phyloP scores from a whole-genome alignment of 2,329 filamentous ascomycete species.

The Escovopsis sp. region DNA sequence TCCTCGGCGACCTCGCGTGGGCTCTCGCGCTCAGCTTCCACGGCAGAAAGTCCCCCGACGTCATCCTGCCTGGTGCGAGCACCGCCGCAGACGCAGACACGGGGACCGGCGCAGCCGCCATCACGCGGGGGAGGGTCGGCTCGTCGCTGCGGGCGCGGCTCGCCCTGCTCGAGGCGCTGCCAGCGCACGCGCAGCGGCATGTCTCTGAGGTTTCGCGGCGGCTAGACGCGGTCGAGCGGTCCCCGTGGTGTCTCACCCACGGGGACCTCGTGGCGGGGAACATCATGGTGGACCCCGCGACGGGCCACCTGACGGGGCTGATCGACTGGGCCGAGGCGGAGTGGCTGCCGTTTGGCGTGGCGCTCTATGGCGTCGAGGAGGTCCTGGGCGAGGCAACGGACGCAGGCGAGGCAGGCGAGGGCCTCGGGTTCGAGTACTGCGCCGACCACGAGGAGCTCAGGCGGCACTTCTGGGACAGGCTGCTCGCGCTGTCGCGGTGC shows the following conservation, averaged over 20 bases:
- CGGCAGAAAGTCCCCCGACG: slow-evolving; percentile 3
- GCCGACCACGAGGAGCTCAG: slow-evolving; percentile 28
- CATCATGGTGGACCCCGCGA: slow-evolving; percentile 33
- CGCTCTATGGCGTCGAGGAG: slow-evolving; percentile 46
- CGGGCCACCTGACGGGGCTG: slow-evolving; percentile 34
- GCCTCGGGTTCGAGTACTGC: slow-evolving; percentile 28
- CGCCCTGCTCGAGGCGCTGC: slow-evolving; percentile 22
- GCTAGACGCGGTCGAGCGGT: slow-evolving; percentile 18
- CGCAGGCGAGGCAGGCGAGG: background rate
- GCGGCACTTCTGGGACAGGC: slow-evolving; percentile 32
- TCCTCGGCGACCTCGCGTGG: slow-evolving; percentile 27
- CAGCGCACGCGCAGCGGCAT: slow-evolving; percentile 11
- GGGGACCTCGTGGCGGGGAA: slow-evolving; percentile 46
- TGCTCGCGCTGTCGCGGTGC: slow-evolving; percentile 12
- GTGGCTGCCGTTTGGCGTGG: slow-evolving; percentile 42
- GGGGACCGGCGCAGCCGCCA: background rate
- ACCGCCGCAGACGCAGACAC: background rate
- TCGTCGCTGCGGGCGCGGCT: slow-evolving; percentile 26
- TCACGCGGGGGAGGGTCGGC: slow-evolving; percentile 22
- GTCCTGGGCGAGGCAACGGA: slow-evolving; percentile 28
- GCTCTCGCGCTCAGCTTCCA: slow-evolving; percentile 26
- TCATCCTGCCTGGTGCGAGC: background rate
- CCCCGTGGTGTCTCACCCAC: slow-evolving; percentile 44
- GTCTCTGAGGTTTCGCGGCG: slow-evolving; percentile 14
- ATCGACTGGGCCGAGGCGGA: slow-evolving; percentile 54